Percentiles rank a stretch among this genome's conserved stretches.
Conservation (phyloP, 2,329 filamentous ascomycete genomes). For the Colletotrichum liriopes region DNA sequence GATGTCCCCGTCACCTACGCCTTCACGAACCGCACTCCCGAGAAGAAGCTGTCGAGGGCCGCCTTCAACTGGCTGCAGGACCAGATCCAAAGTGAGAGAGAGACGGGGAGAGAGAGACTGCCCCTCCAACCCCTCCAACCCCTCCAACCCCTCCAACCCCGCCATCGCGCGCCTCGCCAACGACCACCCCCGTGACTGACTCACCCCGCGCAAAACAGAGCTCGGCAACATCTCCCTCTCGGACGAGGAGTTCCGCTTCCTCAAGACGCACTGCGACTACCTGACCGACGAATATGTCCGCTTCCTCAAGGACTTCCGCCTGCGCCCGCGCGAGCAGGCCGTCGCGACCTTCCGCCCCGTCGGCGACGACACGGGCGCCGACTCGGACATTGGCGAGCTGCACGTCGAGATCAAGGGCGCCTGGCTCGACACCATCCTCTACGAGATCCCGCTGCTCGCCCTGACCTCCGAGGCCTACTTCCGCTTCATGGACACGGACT, state of each 20-base stretch:
- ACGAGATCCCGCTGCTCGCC: constrained; percentile 95
- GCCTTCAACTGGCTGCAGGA: constrained; percentile 89
- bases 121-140: constrained; percentile 40
- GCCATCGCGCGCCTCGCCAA: background rate
- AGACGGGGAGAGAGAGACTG: background rate
- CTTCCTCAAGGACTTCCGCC: constrained; percentile 85
- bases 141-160: constrained; percentile 33
- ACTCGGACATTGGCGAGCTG: constrained; percentile 81
- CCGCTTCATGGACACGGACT: constrained; percentile 94
- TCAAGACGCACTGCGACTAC: constrained; percentile 85
- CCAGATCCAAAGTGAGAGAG: constrained; percentile 82
- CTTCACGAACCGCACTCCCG: constrained; percentile 94
- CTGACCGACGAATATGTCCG: constrained; percentile 83
- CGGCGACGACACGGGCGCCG: constrained; percentile 71
- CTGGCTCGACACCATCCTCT: constrained; percentile 97
- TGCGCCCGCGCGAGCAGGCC: constrained; percentile 87
- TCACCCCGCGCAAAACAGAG: constrained; percentile 63
- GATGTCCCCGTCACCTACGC: constrained; percentile 88
- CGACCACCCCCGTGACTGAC: constrained; percentile 27
- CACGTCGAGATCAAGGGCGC: constrained; percentile 83
- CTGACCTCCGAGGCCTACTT: constrained; percentile 97
- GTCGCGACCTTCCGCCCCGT: constrained; percentile 75
- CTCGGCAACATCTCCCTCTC: constrained; percentile 87
- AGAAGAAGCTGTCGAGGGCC: constrained; percentile 88
- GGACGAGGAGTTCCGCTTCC: constrained; percentile 83